Conservation (phyloP, 306 rosid genomes). For the Citrullus amarus region DNA sequence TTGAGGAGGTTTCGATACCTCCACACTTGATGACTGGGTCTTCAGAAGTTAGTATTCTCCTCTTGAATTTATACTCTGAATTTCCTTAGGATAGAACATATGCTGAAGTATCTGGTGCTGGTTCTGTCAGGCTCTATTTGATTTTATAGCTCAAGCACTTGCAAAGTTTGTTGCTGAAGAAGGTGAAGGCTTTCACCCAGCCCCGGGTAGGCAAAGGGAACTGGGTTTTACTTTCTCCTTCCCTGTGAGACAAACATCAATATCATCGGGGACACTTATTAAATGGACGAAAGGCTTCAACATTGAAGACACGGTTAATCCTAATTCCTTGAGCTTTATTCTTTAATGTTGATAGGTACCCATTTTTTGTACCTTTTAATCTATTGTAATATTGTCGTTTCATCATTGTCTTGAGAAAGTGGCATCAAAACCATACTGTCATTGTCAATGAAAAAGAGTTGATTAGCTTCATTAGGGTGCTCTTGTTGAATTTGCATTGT, state of each 20-base stretch:
- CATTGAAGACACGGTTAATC: conserved; percentile 67
- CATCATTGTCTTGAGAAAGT: background rate
- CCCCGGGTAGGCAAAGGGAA: conserved; percentile 82
- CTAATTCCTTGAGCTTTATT: conserved; percentile 22
- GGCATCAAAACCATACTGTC: too few relatives aligned
- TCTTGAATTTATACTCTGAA: conserved; percentile 10
- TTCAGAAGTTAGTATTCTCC: conserved; percentile 50
- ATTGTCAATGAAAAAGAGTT: too few relatives aligned
- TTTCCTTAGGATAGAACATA: background rate
- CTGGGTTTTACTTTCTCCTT: conserved; percentile 96
- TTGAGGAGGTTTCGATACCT: conserved; percentile 77
- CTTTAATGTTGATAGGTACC: background rate
- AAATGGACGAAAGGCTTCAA: conserved; percentile 96
- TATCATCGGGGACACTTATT: conserved; percentile 76
- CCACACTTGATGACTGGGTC: conserved; percentile 76
- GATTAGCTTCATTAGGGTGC: background rate
- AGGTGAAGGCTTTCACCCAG: conserved; percentile 56
- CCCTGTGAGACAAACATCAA: conserved; percentile 89
- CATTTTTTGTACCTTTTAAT: background rate
- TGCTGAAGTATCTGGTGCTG: conserved; percentile 13
- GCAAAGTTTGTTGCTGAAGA: conserved; percentile 63
- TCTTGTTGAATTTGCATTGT: background rate
- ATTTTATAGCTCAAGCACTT: conserved; percentile 69
- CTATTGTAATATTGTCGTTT: background rate
- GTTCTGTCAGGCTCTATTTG: conserved; percentile 61